Conservation (phyloP, 352 stramenopile genomes). For the Pythium guiyangense region DNA sequence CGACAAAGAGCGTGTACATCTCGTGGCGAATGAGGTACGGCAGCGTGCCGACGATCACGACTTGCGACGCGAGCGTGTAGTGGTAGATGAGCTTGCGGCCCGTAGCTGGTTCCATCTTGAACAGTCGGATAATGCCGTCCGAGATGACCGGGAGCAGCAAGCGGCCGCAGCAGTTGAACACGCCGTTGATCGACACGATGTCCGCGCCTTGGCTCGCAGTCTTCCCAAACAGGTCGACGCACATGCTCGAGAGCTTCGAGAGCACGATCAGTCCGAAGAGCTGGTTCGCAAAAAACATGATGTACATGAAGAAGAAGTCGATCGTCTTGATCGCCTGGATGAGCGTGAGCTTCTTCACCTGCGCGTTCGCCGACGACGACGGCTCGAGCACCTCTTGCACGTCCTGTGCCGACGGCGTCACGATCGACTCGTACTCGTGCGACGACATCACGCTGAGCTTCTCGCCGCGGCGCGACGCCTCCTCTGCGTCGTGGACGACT, state of each 20-base stretch:
- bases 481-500: constrained; percentile 27
- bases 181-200: constrained; percentile 57
- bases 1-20: constrained; percentile 53
- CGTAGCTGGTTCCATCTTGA: constrained; percentile 46
- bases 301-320: constrained; percentile 61
- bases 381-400: constrained; percentile 25
- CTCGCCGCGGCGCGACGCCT: constrained; percentile 25
- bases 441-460: constrained; percentile 39
- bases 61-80: constrained; percentile 50
- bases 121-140: constrained; percentile 30
- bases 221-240: constrained; percentile 44
- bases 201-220: constrained; percentile 27
- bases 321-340: constrained; percentile 47
- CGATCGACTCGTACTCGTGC: constrained; percentile 42
- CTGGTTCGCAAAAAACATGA: constrained; percentile 66
- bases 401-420: constrained; percentile 25
- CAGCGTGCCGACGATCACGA: constrained; percentile 62
- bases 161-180: constrained; percentile 51
- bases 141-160: constrained; percentile 44
- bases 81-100: constrained; percentile 58
- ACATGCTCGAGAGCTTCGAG: constrained; percentile 55
- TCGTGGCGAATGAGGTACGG: constrained; percentile 49
- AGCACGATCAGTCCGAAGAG: constrained; percentile 63
- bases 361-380: constrained; percentile 25
- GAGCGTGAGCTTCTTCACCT: constrained; percentile 46